Conservation (phyloP, 75 land plant species). For the Azolla pinnata region DNA sequence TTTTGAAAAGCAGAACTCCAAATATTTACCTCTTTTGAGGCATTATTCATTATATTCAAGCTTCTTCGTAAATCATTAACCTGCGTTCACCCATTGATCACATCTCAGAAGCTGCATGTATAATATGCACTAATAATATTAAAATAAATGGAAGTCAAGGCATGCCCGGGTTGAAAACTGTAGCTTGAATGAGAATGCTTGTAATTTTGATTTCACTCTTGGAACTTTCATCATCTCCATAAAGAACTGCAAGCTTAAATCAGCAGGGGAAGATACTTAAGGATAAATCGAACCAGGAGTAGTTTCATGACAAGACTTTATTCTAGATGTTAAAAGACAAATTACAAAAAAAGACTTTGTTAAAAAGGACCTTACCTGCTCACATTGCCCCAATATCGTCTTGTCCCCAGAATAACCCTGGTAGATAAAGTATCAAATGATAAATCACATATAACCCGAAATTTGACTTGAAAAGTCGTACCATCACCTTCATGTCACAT, state of each 20-base stretch:
- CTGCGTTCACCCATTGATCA: slow-evolving; percentile 28
- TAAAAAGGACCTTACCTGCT: slow-evolving; percentile 43
- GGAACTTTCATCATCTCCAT: slow-evolving; percentile 95
- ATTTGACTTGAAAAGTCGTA: too few relatives aligned
- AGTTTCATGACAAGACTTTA: too few relatives aligned
- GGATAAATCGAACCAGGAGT: too few relatives aligned
- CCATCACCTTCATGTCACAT: too few relatives aligned
- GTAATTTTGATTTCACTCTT: slow-evolving; percentile 77
- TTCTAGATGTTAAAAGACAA: too few relatives aligned
- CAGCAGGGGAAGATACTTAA: neutral
- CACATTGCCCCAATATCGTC: slow-evolving; percentile 68
- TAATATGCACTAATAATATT: too few relatives aligned
- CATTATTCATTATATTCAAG: slow-evolving; percentile 61
- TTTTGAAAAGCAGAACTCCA: too few relatives aligned
- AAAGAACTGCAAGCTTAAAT: slow-evolving; percentile 82
- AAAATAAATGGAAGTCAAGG: too few relatives aligned
- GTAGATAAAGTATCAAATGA: too few relatives aligned
- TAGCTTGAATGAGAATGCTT: slow-evolving; percentile 88
- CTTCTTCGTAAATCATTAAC: slow-evolving; percentile 62
- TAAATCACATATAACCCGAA: too few relatives aligned
- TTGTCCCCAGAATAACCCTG: slow-evolving; percentile 72
- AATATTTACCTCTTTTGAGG: slow-evolving; percentile 69
- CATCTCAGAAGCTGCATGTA: too few relatives aligned
- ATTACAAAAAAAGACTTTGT: neutral
- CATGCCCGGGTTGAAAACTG: slow-evolving; percentile 84